Percentiles rank a stretch among this genome's conserved stretches.
Conservation (phyloP, 176 grass and related monocot species). For the Guadua angustifolia region DNA sequence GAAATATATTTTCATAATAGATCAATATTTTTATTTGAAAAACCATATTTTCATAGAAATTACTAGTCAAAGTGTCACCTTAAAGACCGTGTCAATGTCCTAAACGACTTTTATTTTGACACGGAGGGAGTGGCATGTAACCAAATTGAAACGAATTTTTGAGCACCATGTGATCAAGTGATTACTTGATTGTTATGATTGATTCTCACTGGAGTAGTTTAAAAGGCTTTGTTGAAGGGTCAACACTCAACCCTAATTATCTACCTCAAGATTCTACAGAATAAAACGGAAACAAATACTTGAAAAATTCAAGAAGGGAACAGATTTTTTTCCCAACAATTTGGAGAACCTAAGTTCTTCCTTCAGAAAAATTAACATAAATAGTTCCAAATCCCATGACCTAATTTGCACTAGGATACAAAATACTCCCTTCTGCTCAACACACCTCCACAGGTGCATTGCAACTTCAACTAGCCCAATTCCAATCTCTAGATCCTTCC, state of each 20-base stretch:
- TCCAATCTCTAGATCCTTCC: constrained; percentile 47
- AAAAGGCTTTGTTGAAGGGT: not conserved
- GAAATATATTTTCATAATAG: no score
- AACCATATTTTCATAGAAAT: no score
- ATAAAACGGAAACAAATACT: not conserved
- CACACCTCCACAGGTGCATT: constrained; percentile 27
- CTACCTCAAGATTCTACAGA: not conserved
- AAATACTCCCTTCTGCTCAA: constrained; percentile 6
- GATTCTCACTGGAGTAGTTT: not conserved
- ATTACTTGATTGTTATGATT: not conserved
- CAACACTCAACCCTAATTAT: not conserved
- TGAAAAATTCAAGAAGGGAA: not conserved
- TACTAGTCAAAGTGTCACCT: no score
- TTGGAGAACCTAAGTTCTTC: constrained; percentile 40
- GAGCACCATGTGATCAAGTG: not conserved
- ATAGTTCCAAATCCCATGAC: constrained; percentile 12
- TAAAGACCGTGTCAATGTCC: no score
- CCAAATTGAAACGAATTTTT: not conserved
- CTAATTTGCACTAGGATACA: constrained; percentile 35
- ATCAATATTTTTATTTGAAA: no score
- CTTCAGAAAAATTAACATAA: not conserved
- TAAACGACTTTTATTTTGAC: no score
- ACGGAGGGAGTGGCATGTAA: not conserved
- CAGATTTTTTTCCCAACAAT: not conserved
- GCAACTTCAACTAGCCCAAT: constrained; percentile 6